phyloP scores from a whole-genome alignment of 108 stramenopile species.

The Cyclotella choctawhatcheeana region DNA sequence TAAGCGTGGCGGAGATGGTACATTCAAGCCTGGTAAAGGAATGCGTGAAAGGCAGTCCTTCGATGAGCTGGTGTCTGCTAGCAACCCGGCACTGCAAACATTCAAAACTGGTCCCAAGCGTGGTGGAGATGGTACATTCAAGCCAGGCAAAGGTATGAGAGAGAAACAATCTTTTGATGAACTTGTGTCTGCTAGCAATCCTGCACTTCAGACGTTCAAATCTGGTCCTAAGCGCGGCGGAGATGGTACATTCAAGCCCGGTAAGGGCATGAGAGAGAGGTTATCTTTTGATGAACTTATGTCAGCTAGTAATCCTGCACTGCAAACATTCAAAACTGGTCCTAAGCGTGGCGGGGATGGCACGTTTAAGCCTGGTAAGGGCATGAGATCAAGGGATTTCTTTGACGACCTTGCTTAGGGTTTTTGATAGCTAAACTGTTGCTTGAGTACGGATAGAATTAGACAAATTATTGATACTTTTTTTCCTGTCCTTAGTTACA shows the following conservation, averaged over 20 bases:
- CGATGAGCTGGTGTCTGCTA: conserved; percentile 46
- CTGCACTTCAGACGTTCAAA: conserved; percentile 6
- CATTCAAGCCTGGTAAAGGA: conserved; percentile 35
- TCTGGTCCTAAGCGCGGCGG: conserved; percentile 12
- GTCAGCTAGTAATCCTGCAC: conserved; percentile 31
- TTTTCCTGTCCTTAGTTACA: too few species aligned
- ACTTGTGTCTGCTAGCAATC: conserved; percentile 46
- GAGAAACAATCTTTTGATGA: conserved; percentile 43
- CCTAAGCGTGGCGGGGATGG: conserved; percentile 26
- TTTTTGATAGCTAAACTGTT: conserved; percentile 13
- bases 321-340: conserved; percentile 13
- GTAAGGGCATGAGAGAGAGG: conserved; percentile 30
- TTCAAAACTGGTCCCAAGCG: conserved; percentile 26
- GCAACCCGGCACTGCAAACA: conserved; percentile 38
- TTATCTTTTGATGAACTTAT: conserved; percentile 40
- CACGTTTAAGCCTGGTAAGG: conserved; percentile 29
- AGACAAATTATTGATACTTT: too few species aligned
- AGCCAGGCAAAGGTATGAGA: conserved; percentile 31
- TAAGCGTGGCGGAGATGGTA: conserved; percentile 28
- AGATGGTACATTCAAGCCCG: conserved; percentile 29
- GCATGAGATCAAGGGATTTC: conserved; percentile 21
- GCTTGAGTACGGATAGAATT: background rate
- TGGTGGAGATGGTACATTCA: conserved; percentile 36
- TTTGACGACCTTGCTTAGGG: conserved; percentile 47
- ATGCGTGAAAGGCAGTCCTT: conserved; percentile 38